These are phyloP conservation scores for Ganoderma boninense DNA, from an alignment of 1,284 basidiomycete genomes.

Conservation along the genomic window DNA sequence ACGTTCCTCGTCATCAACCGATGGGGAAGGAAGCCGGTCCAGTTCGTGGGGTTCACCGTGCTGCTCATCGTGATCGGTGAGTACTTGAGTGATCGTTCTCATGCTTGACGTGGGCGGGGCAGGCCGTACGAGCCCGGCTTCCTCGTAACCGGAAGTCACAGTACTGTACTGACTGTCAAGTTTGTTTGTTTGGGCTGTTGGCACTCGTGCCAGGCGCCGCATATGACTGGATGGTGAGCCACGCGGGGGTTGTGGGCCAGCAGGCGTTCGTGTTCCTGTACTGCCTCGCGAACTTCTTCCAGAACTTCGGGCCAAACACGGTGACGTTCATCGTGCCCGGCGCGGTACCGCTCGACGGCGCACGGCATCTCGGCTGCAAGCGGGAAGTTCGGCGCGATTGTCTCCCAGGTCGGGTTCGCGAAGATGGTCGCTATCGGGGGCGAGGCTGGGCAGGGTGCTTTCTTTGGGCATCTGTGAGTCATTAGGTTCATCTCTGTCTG, in stretches of 20 bases:
- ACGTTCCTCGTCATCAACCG: conserved; percentile 39
- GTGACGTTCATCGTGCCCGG: conserved; percentile 80
- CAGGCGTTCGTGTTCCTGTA: conserved; percentile 70
- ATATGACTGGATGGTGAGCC: conserved; percentile 56
- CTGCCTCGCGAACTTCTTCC: conserved; percentile 65
- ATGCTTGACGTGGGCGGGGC: background rate
- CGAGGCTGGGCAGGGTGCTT: conserved; percentile 32
- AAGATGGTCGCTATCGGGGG: conserved; percentile 55
- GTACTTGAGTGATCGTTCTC: background rate
- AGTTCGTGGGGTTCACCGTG: conserved; percentile 57
- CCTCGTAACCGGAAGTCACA: no score
- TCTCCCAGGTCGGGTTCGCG: conserved; percentile 69
- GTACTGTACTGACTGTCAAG: background rate
- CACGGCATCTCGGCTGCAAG: conserved; percentile 77
- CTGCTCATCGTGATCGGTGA: conserved; percentile 58
- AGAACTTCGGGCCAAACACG: conserved; percentile 75
- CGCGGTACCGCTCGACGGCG: conserved; percentile 73
- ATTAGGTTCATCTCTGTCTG: background rate
- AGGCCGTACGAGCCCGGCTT: no score
- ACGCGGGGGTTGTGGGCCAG: conserved; percentile 45
- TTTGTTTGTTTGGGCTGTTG: background rate
- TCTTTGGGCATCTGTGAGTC: conserved; percentile 45
- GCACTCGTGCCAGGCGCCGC: conserved; percentile 46
- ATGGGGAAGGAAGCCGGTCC: conserved; percentile 39
- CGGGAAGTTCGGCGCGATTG: conserved; percentile 73